A percentile compares a stretch with the other conserved stretches of the same genome.
Evolutionary conservation across 2,329 filamentous ascomycete species (phyloP).

Genomic region (Sporothrix brunneoviolacea): DNA sequence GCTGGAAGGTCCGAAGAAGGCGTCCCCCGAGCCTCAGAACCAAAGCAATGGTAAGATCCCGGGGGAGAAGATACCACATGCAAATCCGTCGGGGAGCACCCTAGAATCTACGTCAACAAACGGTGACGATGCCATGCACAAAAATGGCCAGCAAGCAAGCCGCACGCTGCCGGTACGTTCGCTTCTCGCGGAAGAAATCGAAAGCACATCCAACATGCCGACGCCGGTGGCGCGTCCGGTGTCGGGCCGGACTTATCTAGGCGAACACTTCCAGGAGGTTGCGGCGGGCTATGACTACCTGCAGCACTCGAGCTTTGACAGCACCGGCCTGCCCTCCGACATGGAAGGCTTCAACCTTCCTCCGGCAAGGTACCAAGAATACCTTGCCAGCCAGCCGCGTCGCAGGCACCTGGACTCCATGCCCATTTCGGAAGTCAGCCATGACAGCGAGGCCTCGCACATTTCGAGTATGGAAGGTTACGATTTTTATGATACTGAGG

Average conservation of each 20-base stretch:
- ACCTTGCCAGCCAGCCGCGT: conserved; percentile 21
- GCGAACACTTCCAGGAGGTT: neutral
- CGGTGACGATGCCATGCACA: neutral
- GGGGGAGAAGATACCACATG: neutral
- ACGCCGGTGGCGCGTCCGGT: conserved; percentile 53
- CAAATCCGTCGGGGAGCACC: neutral
- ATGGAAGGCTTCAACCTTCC: conserved; percentile 45
- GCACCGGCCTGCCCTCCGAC: conserved; percentile 32
- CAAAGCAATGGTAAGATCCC: neutral
- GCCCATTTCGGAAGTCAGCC: conserved; percentile 44
- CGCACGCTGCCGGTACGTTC: conserved; percentile 31
- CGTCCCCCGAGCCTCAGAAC: neutral
- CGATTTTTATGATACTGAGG: conserved; percentile 59
- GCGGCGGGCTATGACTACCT: neutral
- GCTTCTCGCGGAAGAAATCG: conserved; percentile 48
- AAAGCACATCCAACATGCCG: conserved; percentile 56
- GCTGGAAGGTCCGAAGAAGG: conserved; percentile 18
- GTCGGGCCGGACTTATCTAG: neutral
- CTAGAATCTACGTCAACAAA: neutral
- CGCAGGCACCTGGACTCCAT: conserved; percentile 44
- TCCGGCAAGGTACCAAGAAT: conserved; percentile 35
- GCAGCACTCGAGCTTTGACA: conserved; percentile 15
- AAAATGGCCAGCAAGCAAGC: neutral
- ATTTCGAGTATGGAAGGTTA: conserved; percentile 54
- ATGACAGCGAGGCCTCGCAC: conserved; percentile 41